phyloP scores from a whole-genome alignment of 2,329 filamentous ascomycete species.

The Phaeophleospora eucalypticola region DNA sequence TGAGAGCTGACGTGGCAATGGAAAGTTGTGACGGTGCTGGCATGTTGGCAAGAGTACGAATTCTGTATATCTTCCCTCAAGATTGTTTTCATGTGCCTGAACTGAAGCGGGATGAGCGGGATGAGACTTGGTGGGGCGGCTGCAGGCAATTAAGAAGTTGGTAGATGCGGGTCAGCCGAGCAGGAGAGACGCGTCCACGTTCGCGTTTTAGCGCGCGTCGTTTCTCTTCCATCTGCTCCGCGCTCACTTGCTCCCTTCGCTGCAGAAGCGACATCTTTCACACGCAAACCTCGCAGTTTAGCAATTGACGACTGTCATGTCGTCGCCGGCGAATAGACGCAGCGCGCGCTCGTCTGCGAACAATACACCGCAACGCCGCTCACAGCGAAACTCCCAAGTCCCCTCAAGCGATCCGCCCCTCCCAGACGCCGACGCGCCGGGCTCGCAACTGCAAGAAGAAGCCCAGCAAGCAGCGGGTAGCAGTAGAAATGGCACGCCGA shows the following conservation, averaged over 20 bases:
- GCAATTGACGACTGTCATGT: constrained; percentile 47
- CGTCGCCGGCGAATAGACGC: constrained; percentile 57
- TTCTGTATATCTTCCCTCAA: too few species aligned
- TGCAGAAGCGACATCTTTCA: neutral
- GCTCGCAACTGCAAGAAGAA: constrained; percentile 42
- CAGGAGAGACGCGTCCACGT: neutral
- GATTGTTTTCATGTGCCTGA: too few species aligned
- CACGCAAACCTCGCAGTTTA: constrained; percentile 5
- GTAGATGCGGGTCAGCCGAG: neutral
- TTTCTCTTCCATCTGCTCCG: constrained; percentile 2
- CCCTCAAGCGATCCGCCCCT: constrained; percentile 39
- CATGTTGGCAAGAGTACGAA: constrained; percentile 62
- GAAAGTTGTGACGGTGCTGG: constrained; percentile 69
- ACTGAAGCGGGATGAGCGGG: constrained; percentile 4
- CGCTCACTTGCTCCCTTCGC: neutral
- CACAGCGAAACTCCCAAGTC: constrained; percentile 52
- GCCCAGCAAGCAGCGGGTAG: constrained; percentile 34
- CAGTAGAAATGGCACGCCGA: constrained; percentile 21
- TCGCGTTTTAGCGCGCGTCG: constrained; percentile 3
- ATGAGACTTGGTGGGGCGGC: neutral
- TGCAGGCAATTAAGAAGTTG: neutral
- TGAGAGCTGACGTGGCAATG: constrained; percentile 75
- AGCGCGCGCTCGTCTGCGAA: constrained; percentile 51
- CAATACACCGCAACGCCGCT: constrained; percentile 45
- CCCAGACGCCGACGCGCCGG: constrained; percentile 23